Evolutionary conservation across 768 basidiomycete species (phyloP), one percentile per base, ranked within the genome.

Genomic region (Auricularia auricula-judae): DNA sequence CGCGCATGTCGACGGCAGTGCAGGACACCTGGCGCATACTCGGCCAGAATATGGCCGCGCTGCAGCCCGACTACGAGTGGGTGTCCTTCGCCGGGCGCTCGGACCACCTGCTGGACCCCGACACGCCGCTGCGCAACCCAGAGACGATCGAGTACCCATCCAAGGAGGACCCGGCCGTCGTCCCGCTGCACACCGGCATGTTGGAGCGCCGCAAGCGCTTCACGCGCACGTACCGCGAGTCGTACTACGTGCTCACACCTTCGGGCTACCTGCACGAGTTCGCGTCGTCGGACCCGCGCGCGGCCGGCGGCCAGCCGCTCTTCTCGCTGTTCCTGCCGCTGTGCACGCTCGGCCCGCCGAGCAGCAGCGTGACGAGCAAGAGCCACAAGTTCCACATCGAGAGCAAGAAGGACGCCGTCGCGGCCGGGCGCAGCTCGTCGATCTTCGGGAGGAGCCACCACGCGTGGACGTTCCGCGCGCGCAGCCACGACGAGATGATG

Each of bases 311-410:
- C 44, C 74, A 76, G 34, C 96, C 97, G 8, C 74, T 85, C 5
- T 96, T 95, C 76, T 86, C 84, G 8, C 78, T 98, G 61, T 98
- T 98, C 84, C 81, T 98, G 1, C 96, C 97, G 1, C 84, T 87
- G 58, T 98, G 97, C 76, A 98, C 95, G 0, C 86, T 98, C 47
- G 97, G 97, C 36, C 96, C 97, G 1, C 91, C 96, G 2, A 88
- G 88, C 1, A 71, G 84, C 2, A 74, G 82, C 0, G 75, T 74
- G n/a, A 78, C 78, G 43, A 82, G 88, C 3, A 83, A 83, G 64
- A 85, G 85, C 18, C 89, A 98, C 81, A 98, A 97, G 76, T 99
- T 99, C 83, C 93, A 97, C 76, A 93, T 99, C 70, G 97, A 99
- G 75, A 90, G 89, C 8, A 79, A 87, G 68, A 93, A 88, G 74